These are phyloP conservation scores for Xerocomellus intermedius DNA, from an alignment of 768 basidiomycete genomes.

Conservation along the genomic window DNA sequence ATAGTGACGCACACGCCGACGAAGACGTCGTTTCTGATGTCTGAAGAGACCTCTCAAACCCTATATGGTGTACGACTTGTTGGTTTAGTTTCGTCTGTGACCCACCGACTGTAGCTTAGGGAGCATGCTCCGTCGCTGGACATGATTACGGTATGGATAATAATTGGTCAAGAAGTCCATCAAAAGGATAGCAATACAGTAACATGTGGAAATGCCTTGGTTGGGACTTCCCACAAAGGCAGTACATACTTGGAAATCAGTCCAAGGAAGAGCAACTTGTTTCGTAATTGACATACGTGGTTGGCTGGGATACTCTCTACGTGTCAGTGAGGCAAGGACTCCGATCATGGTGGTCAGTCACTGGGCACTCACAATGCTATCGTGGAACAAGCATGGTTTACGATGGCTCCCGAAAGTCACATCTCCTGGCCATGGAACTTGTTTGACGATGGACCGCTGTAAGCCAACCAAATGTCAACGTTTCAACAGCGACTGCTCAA, in stretches of 20 bases:
- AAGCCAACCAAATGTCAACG: too few species aligned
- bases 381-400: too few species aligned
- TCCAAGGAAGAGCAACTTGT: neutral
- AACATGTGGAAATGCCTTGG: neutral
- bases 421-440: too few species aligned
- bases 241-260: too few species aligned
- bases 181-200: neutral
- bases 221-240: neutral
- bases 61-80: constrained; percentile 17
- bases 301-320: neutral
- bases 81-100: constrained; percentile 21
- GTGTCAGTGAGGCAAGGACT: neutral
- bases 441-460: too few species aligned
- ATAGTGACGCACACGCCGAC: constrained; percentile 16
- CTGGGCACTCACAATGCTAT: too few species aligned
- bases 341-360: too few species aligned
- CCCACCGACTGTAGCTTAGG: constrained; percentile 24
- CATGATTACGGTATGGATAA: neutral
- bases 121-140: neutral
- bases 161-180: neutral
- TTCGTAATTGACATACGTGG: neutral
- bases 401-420: too few species aligned
- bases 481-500: too few species aligned
- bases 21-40: constrained; percentile 20
- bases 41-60: constrained; percentile 12